These are phyloP conservation scores for Hordeum marinum DNA, from an alignment of 176 grass and related monocot species.

Conservation along the genomic window DNA sequence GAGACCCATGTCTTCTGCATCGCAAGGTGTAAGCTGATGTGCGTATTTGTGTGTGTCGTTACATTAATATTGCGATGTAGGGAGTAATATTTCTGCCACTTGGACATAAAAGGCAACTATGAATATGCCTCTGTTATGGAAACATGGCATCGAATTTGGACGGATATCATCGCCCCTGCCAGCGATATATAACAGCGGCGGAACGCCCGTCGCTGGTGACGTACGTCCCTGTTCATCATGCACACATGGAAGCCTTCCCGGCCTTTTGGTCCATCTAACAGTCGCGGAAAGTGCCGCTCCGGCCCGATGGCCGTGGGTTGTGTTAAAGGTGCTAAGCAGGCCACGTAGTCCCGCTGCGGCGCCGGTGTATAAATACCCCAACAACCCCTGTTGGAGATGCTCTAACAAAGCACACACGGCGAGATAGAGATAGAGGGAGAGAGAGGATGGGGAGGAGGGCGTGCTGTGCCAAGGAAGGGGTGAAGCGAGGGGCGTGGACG, in stretches of 20 bases:
- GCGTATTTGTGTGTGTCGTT: too few species aligned
- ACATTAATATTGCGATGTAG: too few species aligned
- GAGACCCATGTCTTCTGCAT: too few species aligned
- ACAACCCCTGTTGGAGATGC: not conserved
- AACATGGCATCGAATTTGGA: not conserved
- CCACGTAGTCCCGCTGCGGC: not conserved
- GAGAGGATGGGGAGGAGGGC: constrained; percentile 58
- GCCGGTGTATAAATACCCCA: constrained; percentile 4
- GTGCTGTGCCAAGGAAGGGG: constrained; percentile 67
- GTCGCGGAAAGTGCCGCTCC: not conserved
- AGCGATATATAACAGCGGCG: not conserved
- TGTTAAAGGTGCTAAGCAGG: not conserved
- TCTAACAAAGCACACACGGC: not conserved
- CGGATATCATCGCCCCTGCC: not conserved
- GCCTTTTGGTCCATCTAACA: not conserved
- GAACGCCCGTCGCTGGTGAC: not conserved
- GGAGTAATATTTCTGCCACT: too few species aligned
- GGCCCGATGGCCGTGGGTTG: not conserved
- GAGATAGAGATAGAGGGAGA: not conserved
- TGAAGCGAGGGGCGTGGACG: constrained; percentile 77
- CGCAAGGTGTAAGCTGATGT: too few species aligned
- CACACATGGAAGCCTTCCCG: not conserved
- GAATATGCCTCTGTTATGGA: too few species aligned
- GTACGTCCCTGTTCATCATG: not conserved
- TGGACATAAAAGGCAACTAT: too few species aligned